Conservation (phyloP, 257 asterid species). For the Capsicum rhomboideum region DNA sequence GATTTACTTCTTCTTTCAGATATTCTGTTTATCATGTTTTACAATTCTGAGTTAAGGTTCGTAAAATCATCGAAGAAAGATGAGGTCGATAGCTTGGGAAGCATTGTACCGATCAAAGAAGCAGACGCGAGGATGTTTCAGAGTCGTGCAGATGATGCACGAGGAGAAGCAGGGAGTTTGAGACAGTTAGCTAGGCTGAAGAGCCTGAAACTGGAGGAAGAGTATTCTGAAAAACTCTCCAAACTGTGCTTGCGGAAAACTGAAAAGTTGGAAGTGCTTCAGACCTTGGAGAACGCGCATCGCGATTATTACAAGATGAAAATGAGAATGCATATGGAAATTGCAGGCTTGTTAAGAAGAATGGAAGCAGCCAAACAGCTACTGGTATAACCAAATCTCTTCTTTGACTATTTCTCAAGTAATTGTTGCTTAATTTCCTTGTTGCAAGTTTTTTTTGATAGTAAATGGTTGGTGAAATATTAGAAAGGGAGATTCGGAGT, state of each 20-base stretch:
- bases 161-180: slow-evolving; percentile 28
- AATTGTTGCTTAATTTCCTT: too few species aligned
- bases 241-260: slow-evolving; percentile 56
- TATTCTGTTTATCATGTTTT: too few species aligned
- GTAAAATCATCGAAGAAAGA: too few species aligned
- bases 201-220: slow-evolving; percentile 60
- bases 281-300: too few species aligned
- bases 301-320: background rate
- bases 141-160: slow-evolving; percentile 13
- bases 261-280: background rate
- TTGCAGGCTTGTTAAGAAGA: slow-evolving; percentile 79
- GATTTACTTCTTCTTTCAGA: too few species aligned
- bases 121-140: too few species aligned
- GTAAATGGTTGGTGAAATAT: too few species aligned
- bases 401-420: background rate
- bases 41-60: too few species aligned
- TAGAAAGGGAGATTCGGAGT: too few species aligned
- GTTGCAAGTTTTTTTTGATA: too few species aligned
- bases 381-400: slow-evolving; percentile 29
- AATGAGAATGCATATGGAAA: slow-evolving; percentile 84
- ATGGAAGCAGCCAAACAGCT: slow-evolving; percentile 85
- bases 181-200: slow-evolving; percentile 47
- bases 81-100: too few species aligned
- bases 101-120: too few species aligned
- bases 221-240: slow-evolving; percentile 51